Percentiles rank a stretch among this genome's conserved stretches.
Evolutionary conservation across 2,329 filamentous ascomycete species (phyloP).

Genomic region (Samsoniella hepiali): DNA sequence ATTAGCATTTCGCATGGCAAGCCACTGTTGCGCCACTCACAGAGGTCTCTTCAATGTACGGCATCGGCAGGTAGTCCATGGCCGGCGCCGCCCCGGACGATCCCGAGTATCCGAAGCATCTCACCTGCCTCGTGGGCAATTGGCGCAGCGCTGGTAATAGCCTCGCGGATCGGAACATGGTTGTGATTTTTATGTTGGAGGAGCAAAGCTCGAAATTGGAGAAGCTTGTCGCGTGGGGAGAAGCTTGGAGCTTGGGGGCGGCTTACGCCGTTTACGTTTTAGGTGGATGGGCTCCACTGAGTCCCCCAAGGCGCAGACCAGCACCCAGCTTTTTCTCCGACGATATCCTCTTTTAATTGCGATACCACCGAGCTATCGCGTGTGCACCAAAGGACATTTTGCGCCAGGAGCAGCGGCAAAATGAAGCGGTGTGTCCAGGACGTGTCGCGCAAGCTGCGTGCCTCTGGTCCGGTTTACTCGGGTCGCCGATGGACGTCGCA

Average conservation of each 20-base stretch:
- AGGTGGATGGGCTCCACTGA: slow-evolving; percentile 2
- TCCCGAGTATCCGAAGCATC: slow-evolving; percentile 43
- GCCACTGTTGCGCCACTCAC: slow-evolving; percentile 27
- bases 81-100: slow-evolving; percentile 29
- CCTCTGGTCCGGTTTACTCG: slow-evolving; percentile 17
- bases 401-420: slow-evolving; percentile 4
- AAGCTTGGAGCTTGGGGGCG: neutral
- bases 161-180: slow-evolving; percentile 33
- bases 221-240: slow-evolving; percentile 5
- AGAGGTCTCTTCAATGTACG: slow-evolving; percentile 51
- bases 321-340: neutral
- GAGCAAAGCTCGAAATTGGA: slow-evolving; percentile 9
- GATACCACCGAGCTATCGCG: slow-evolving; percentile 13
- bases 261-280: neutral
- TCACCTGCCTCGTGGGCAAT: slow-evolving; percentile 34
- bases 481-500: slow-evolving; percentile 33
- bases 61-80: slow-evolving; percentile 50
- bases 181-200: neutral
- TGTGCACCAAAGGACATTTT: neutral
- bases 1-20: slow-evolving; percentile 27
- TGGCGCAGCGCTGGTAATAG: slow-evolving; percentile 32
- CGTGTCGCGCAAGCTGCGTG: slow-evolving; percentile 16
- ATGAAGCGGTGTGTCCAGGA: slow-evolving; percentile 30
- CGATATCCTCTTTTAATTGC: slow-evolving; percentile 1
- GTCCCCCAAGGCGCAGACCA: neutral